phyloP scores from a whole-genome alignment of 176 grass and related monocot genomes.

The Elymus sibiricus region DNA sequence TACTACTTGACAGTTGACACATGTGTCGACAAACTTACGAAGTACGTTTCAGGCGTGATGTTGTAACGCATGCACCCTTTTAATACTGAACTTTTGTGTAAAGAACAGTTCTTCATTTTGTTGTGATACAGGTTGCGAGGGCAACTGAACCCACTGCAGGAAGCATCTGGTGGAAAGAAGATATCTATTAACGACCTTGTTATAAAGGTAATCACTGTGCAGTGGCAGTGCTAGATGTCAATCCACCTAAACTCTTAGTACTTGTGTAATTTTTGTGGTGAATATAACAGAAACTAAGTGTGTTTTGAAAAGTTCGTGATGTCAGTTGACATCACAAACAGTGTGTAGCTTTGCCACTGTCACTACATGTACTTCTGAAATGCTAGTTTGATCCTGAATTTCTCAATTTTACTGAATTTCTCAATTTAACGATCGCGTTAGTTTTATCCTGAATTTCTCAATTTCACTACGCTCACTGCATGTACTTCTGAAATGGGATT shows the following conservation, averaged over 20 bases:
- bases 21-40: conserved; percentile 74
- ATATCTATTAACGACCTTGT: conserved; percentile 97
- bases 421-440: too few species aligned
- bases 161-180: conserved; percentile 81
- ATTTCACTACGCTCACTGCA: too few species aligned
- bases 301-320: background rate
- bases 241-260: background rate
- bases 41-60: conserved; percentile 44
- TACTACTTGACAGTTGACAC: conserved; percentile 91
- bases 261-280: background rate
- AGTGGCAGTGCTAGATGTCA: too few species aligned
- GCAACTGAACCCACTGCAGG: conserved; percentile 77
- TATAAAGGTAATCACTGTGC: conserved; percentile 77
- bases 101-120: background rate
- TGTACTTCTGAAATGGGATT: too few species aligned
- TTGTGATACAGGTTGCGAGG: conserved; percentile 58
- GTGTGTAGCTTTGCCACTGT: background rate
- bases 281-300: background rate
- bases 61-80: background rate
- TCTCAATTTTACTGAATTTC: too few species aligned
- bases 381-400: too few species aligned
- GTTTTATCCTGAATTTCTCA: too few species aligned
- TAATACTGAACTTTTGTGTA: background rate
- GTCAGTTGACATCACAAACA: background rate
- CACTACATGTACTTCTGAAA: too few species aligned